These are phyloP conservation scores for Raphanus hybrid DNA, from an alignment of 441 rosid genomes.

Conservation along the genomic window DNA sequence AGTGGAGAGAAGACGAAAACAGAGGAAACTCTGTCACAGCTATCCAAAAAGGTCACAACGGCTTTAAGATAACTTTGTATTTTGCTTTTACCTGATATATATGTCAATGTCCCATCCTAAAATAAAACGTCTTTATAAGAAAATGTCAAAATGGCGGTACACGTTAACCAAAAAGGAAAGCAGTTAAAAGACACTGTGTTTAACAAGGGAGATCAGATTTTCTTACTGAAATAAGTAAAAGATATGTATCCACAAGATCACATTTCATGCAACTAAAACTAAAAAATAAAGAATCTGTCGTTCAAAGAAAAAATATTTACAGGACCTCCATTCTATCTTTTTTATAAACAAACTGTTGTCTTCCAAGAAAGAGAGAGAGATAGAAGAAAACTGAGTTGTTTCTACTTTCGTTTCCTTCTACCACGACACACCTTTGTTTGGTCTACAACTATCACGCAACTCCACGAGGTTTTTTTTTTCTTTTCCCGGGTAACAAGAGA, in stretches of 20 bases:
- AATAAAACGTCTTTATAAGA: background rate
- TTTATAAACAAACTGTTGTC: constrained; percentile 30
- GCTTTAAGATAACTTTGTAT: background rate
- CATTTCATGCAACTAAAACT: constrained; percentile 20
- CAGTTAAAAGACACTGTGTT: background rate
- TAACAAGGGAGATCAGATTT: background rate
- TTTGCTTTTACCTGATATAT: background rate
- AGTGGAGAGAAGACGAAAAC: constrained; percentile 37
- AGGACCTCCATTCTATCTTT: constrained; percentile 34
- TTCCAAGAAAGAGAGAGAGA: constrained; percentile 16
- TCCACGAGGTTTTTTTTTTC: constrained; percentile 3
- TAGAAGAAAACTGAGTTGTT: constrained; percentile 10
- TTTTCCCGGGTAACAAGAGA: background rate
- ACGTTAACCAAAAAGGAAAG: background rate
- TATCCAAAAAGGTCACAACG: constrained; percentile 29
- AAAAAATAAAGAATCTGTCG: background rate
- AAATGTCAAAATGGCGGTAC: background rate
- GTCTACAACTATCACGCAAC: constrained; percentile 3
- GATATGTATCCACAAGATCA: constrained; percentile 9
- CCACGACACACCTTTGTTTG: background rate
- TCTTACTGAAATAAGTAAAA: background rate
- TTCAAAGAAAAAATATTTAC: constrained; percentile 33
- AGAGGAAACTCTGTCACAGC: background rate
- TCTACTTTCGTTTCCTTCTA: constrained; percentile 30
- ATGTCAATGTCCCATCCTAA: background rate